Conservation (phyloP, 176 grass and related monocot species). For the Coix lacrymajobi region DNA sequence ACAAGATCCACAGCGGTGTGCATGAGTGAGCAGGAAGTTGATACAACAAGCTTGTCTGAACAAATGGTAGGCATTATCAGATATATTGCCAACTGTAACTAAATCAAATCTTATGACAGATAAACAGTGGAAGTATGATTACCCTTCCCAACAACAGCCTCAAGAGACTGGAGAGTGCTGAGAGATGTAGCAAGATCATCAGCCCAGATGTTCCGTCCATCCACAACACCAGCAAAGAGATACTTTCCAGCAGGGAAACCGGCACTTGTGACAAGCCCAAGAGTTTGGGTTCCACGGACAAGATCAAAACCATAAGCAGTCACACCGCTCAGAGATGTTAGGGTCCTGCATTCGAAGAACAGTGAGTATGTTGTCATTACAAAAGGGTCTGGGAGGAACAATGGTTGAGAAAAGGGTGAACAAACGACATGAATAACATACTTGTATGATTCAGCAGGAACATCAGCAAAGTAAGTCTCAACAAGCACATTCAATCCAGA, state of each 20-base stretch:
- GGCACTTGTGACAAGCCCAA: conserved; percentile 73
- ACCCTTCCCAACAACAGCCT: conserved; percentile 87
- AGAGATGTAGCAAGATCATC: conserved; percentile 85
- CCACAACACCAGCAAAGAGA: conserved; percentile 91
- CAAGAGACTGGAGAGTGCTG: conserved; percentile 61
- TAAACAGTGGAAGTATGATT: conserved; percentile 8
- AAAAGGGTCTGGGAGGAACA: background rate
- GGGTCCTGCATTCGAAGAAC: conserved; percentile 49
- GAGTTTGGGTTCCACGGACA: conserved; percentile 72
- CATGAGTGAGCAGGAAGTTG: conserved; percentile 90
- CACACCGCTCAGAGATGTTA: conserved; percentile 62
- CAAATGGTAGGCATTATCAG: conserved; percentile 5
- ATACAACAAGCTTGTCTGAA: conserved; percentile 87
- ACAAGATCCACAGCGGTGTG: conserved; percentile 95
- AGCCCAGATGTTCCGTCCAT: conserved; percentile 97
- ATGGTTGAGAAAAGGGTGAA: background rate
- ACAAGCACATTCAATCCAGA: conserved; percentile 75
- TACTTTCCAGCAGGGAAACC: conserved; percentile 83
- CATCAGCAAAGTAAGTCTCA: conserved; percentile 91
- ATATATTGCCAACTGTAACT: background rate
- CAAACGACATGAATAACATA: conserved; percentile 27
- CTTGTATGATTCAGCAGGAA: conserved; percentile 77
- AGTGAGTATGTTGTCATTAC: background rate
- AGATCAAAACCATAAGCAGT: conserved; percentile 89
- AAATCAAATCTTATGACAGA: conserved; percentile 1